Base-by-base conservation (phyloP, 2,329 filamentous ascomycete species). In the Alternaria tenuissima region DNA sequence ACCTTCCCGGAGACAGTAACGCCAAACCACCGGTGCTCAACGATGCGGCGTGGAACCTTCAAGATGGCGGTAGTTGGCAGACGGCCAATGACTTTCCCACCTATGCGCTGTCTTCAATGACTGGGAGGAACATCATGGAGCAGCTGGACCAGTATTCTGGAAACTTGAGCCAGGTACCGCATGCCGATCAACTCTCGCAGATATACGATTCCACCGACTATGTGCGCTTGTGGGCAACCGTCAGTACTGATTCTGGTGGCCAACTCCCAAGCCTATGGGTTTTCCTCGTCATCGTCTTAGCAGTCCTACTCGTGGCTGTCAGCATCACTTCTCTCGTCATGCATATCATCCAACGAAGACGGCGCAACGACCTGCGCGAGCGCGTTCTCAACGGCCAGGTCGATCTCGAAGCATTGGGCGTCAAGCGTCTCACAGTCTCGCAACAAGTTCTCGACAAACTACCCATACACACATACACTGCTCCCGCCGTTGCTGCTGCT, bases 341-440 rank as follows among this genome's bases (percentile, higher is more conserved):
- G 91, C 93, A 95, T 69, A 82, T 89, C 22, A 81, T 95, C 30
- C 92, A 96, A 75, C 86, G 88, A 36, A 85, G 87, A 48, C 88
- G 93, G 30, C 88, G 94, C 8, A 84, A 84, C 24, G 83, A 83
- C 1, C 81, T 98, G 11, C 87, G 88, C 52, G 85, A 87, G 48
- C 88, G 93, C 12, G 89, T 97, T 16, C 84, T 87, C 59, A 84
- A 83, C 7, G 94, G 94, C 53, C 91, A 97, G 68, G 89, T 96
- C 20, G 92, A 97, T 72, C 83, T 97, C 3, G 94, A 97, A 78
- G 88, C 88, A 3, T 85, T 97, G 67, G 94, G 93, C 2, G 92
- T 97, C 68, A 94, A 92, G 73, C 87, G 91, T 14, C 80, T 97
- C 24, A 92, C 87, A 2, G 91, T 97, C 0, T 93, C 94, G 1